Evolutionary conservation across 2,329 filamentous ascomycete genomes (phyloP).

Genomic region (Pseudocercospora fuligena): DNA sequence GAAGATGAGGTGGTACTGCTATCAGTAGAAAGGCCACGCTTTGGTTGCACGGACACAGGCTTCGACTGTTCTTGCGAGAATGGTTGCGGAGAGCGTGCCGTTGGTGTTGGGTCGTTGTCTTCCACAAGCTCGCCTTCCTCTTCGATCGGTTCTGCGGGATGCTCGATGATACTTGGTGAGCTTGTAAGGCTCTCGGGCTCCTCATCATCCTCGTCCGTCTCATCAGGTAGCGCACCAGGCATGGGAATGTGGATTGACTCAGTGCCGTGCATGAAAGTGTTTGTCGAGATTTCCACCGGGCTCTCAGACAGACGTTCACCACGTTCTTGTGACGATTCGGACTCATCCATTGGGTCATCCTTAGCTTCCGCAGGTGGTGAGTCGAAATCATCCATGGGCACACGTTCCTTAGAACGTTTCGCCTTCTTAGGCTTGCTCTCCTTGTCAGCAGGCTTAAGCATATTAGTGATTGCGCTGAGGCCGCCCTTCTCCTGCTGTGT

Average conservation of each 20-base stretch:
- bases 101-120: conserved; percentile 40
- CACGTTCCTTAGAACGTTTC: conserved; percentile 64
- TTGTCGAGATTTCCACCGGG: conserved; percentile 67
- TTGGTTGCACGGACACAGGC: conserved; percentile 16
- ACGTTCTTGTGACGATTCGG: conserved; percentile 44
- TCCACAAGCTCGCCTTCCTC: conserved; percentile 26
- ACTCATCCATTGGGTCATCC: conserved; percentile 45
- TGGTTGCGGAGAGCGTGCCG: conserved; percentile 35
- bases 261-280: conserved; percentile 46
- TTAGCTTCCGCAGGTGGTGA: conserved; percentile 54
- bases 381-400: conserved; percentile 74
- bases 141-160: conserved; percentile 30
- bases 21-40: conserved; percentile 29
- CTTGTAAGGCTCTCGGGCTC: conserved; percentile 35
- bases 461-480: conserved; percentile 47
- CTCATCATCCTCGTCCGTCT: conserved; percentile 29
- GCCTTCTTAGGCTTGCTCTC: conserved; percentile 59
- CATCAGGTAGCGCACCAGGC: conserved; percentile 28
- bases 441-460: conserved; percentile 47
- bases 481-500: conserved; percentile 24
- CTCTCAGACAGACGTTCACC: conserved; percentile 66
- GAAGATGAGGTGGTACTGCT: conserved; percentile 28
- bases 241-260: conserved; percentile 44
- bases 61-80: conserved; percentile 10
- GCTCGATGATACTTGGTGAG: conserved; percentile 39